Conservation (phyloP, 495 filamentous ascomycete genomes). For the Tuber melanosporum region DNA sequence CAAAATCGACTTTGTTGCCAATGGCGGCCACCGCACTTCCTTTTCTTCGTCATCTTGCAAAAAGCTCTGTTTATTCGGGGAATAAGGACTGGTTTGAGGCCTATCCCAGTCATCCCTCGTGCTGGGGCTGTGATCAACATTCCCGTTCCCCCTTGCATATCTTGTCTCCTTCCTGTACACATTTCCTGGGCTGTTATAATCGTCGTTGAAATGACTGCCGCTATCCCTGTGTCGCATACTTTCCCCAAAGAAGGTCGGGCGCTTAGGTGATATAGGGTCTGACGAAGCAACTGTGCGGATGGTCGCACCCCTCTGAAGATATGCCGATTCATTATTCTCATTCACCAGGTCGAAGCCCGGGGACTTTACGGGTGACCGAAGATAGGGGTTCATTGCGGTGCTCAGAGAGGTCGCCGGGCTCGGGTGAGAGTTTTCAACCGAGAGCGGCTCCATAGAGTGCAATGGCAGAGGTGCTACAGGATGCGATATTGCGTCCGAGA, state of each 20-base stretch:
- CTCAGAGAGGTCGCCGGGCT: conserved; percentile 87
- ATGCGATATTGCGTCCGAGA: conserved; percentile 52
- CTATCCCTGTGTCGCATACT: conserved; percentile 34
- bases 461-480: conserved; percentile 47
- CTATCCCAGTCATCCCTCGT: conserved; percentile 34
- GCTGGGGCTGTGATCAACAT: conserved; percentile 26
- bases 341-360: conserved; percentile 23
- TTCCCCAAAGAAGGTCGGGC: conserved; percentile 41
- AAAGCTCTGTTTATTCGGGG: conserved; percentile 28
- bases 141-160: conserved; percentile 23
- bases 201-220: conserved; percentile 27
- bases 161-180: conserved; percentile 37
- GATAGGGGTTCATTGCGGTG: conserved; percentile 83
- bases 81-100: conserved; percentile 41
- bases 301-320: conserved; percentile 33
- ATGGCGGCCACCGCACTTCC: conserved; percentile 35
- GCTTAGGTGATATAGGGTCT: conserved; percentile 38
- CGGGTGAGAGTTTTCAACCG: conserved; percentile 45
- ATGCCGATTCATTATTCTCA: conserved; percentile 31
- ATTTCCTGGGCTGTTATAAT: conserved; percentile 25
- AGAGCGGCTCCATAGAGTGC: conserved; percentile 42
- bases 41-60: conserved; percentile 33
- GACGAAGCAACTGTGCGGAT: conserved; percentile 41
- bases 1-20: conserved; percentile 22
- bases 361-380: conserved; percentile 44